Evolutionary conservation across 176 grass and related monocot species (phyloP).

Genomic region (Oropetium thomaeum): DNA sequence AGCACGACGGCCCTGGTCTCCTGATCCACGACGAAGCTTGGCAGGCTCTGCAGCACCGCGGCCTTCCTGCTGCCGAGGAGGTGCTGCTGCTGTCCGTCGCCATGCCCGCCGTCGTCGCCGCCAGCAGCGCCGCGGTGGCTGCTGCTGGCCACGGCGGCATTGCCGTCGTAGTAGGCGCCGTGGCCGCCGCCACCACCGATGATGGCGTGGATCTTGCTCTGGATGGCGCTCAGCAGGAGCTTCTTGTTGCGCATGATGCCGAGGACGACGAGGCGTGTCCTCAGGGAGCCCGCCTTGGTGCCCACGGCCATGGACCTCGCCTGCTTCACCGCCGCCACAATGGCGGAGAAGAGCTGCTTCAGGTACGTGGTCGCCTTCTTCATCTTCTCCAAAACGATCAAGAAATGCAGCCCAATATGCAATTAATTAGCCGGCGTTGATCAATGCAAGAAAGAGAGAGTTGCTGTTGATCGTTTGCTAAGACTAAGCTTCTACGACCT

Average conservation of each 20-base stretch:
- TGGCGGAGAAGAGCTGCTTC: slow-evolving; percentile 61
- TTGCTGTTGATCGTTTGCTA: not conserved
- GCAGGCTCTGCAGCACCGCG: slow-evolving; percentile 51
- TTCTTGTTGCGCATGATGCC: slow-evolving; percentile 73
- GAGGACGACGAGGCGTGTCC: slow-evolving; percentile 67
- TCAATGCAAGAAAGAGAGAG: not conserved
- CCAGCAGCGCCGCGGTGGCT: not conserved
- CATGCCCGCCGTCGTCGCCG: not conserved
- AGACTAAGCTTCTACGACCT: not conserved
- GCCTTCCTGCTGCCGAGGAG: slow-evolving; percentile 36
- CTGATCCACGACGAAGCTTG: slow-evolving; percentile 46
- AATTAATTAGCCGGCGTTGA: not conserved
- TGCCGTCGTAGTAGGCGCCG: not conserved
- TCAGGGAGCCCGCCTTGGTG: slow-evolving; percentile 54
- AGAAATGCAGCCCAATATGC: not conserved
- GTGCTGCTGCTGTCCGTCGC: not conserved
- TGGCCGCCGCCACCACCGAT: not conserved
- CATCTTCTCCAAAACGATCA: slow-evolving; percentile 39
- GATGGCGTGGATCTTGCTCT: slow-evolving; percentile 80
- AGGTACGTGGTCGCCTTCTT: slow-evolving; percentile 75
- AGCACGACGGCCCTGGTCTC: slow-evolving; percentile 52
- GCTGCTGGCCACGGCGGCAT: not conserved
- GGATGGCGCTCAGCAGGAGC: slow-evolving; percentile 68
- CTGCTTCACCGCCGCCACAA: slow-evolving; percentile 57
- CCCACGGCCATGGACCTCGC: slow-evolving; percentile 52